Evolutionary conservation across 202 grass and related monocot genomes (phyloP).

Genomic region (Schoenoplectus triqueter): DNA sequence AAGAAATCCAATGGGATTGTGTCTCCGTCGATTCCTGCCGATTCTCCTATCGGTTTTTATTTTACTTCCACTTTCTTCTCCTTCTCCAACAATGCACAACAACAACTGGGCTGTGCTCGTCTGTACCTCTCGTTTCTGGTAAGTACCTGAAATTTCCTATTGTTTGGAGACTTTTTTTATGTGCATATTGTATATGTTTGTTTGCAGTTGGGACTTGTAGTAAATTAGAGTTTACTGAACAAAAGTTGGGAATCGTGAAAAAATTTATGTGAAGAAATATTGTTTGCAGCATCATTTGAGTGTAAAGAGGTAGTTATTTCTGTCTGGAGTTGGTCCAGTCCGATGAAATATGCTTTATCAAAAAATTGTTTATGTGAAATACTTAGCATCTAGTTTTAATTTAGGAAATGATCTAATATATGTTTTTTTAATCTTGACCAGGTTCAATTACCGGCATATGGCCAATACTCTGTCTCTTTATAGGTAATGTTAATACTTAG

Average conservation of each 20-base stretch:
- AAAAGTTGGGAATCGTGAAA: not conserved
- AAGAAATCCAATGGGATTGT: conserved; percentile 44
- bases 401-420: not conserved
- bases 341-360: not conserved
- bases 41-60: conserved; percentile 21
- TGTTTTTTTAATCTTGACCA: conserved; percentile 34
- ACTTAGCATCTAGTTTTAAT: no score
- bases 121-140: conserved; percentile 96
- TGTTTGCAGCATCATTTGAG: not conserved
- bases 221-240: conserved; percentile 22
- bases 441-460: conserved; percentile 99
- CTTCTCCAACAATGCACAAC: conserved; percentile 67
- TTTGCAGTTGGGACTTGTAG: not conserved
- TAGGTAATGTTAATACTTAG: conserved; percentile 55
- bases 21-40: not conserved
- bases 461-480: conserved; percentile 92
- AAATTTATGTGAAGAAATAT: not conserved
- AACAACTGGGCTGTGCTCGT: conserved; percentile 98
- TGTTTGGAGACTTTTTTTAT: conserved; percentile 19
- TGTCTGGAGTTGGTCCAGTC: no score
- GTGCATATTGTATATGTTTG: conserved; percentile 13
- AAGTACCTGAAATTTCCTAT: conserved; percentile 11
- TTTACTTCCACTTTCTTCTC: conserved; percentile 18
- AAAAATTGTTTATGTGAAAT: no score
- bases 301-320: not conserved